Conservation (phyloP, 176 grass and related monocot species). For the Melocanna baccifera region DNA sequence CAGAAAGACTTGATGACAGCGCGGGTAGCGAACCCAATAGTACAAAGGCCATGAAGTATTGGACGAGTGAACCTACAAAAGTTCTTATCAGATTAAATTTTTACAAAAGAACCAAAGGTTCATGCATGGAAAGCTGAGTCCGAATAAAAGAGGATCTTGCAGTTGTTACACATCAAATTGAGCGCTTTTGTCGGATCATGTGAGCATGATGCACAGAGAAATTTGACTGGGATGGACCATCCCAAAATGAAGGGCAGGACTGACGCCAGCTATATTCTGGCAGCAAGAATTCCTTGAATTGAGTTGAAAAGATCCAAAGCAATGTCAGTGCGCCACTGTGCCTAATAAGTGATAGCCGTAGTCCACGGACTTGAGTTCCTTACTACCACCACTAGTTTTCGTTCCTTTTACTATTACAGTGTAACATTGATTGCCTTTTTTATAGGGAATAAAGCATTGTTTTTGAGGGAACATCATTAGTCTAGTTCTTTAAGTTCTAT, state of each 20-base stretch:
- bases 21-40: conserved; percentile 62
- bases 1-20: conserved; percentile 74
- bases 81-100: conserved; percentile 24
- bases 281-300: background rate
- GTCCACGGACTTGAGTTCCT: background rate
- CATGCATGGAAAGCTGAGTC: conserved; percentile 14
- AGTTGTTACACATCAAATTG: background rate
- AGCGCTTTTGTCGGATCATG: background rate
- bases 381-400: background rate
- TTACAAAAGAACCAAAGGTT: background rate
- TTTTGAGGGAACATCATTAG: background rate
- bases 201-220: background rate
- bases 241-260: background rate
- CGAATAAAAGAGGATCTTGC: background rate
- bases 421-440: background rate
- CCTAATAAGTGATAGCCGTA: background rate
- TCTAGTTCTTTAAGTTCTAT: background rate
- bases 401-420: background rate
- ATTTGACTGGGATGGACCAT: background rate
- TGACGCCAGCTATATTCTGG: background rate
- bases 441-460: background rate
- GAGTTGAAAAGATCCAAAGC: background rate
- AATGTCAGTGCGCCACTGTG: background rate
- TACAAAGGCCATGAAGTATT: conserved; percentile 85
- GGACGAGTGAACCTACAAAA: conserved; percentile 69